A percentile compares a stretch with the other conserved stretches of the same genome.
These are phyloP conservation scores for Cotoneaster glaucophyllus DNA, from an alignment of 306 rosid genomes.

Conservation along the genomic window DNA sequence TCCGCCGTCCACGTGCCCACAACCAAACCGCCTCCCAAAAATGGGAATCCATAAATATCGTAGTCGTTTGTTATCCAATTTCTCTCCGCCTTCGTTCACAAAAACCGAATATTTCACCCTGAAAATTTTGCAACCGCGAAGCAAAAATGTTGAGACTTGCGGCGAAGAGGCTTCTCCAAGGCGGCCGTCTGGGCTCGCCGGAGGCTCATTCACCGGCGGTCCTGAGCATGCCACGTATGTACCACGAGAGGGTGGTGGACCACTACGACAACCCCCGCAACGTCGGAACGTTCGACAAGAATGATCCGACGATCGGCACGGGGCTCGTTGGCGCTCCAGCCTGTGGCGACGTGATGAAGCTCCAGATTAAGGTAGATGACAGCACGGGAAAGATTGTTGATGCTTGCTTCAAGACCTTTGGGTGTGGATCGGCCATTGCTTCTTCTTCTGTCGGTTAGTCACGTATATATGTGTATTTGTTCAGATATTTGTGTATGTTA, in stretches of 20 bases:
- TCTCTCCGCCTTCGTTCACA: background rate
- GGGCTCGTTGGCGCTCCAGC: slow-evolving; percentile 91
- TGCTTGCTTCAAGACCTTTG: slow-evolving; percentile 88
- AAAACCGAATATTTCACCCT: background rate
- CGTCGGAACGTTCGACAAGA: slow-evolving; percentile 81
- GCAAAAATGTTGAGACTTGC: slow-evolving; percentile 50
- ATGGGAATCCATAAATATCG: background rate
- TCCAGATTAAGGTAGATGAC: slow-evolving; percentile 82
- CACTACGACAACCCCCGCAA: slow-evolving; percentile 84
- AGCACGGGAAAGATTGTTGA: slow-evolving; percentile 70
- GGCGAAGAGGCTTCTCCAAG: slow-evolving; percentile 42
- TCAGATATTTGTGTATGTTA: background rate
- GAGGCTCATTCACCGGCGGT: slow-evolving; percentile 21
- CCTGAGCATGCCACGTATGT: slow-evolving; percentile 42
- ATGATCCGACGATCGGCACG: slow-evolving; percentile 69
- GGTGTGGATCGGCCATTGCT: slow-evolving; percentile 91
- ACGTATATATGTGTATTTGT: no score
- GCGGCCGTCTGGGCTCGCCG: slow-evolving; percentile 32
- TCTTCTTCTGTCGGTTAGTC: slow-evolving; percentile 78
- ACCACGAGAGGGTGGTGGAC: slow-evolving; percentile 85
- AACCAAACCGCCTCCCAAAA: background rate
- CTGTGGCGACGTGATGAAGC: slow-evolving; percentile 93
- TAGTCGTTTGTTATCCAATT: background rate
- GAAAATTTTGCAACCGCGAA: background rate
- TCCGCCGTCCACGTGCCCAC: slow-evolving; percentile 14